phyloP scores from a whole-genome alignment of 2,329 filamentous ascomycete genomes.

The Monosporascus ibericus region DNA sequence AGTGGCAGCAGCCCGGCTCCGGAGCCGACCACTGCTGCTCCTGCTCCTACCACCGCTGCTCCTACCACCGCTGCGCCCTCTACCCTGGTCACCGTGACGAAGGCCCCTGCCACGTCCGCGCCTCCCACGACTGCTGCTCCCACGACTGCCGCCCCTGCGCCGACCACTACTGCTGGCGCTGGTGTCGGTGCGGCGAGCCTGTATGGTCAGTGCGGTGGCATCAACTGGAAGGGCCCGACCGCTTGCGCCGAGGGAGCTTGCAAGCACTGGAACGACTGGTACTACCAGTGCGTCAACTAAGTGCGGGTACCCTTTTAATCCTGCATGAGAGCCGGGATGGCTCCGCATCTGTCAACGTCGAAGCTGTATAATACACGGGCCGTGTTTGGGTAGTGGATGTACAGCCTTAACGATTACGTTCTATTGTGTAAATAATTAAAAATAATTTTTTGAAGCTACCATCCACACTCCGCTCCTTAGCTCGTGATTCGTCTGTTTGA shows the following conservation, averaged over 20 bases:
- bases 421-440: no score
- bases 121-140: neutral
- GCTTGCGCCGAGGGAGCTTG: slow-evolving; percentile 31
- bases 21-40: neutral
- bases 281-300: slow-evolving; percentile 32
- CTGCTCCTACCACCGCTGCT: neutral
- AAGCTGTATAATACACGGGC: no score
- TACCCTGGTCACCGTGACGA: neutral
- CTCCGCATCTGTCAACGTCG: no score
- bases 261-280: slow-evolving; percentile 32
- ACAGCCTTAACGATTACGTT: no score
- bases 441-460: no score
- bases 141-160: neutral
- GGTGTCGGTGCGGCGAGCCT: neutral
- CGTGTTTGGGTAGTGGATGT: no score
- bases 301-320: no score
- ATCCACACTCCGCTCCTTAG: no score
- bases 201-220: slow-evolving; percentile 36
- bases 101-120: neutral
- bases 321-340: no score
- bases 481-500: no score
- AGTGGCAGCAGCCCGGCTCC: slow-evolving; percentile 3
- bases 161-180: neutral
- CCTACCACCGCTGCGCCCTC: neutral
- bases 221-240: slow-evolving; percentile 30